Conservation (phyloP, 768 basidiomycete genomes). For the Leucosporidium scottii region DNA sequence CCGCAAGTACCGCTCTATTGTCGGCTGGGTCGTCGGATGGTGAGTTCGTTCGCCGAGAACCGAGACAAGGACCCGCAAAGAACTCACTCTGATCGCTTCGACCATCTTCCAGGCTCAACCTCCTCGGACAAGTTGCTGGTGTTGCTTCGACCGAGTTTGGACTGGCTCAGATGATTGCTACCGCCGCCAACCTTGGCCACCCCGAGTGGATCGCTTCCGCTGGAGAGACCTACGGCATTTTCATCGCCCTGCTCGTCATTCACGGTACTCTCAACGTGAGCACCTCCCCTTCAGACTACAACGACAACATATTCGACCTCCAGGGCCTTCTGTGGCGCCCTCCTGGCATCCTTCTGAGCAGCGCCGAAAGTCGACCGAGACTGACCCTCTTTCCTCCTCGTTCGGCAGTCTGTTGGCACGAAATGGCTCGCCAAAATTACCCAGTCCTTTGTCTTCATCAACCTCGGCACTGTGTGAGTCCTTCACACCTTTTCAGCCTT, state of each 20-base stretch:
- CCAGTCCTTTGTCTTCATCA: conserved; percentile 70
- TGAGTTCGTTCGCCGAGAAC: too few relatives aligned
- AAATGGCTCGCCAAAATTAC: conserved; percentile 67
- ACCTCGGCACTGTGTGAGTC: conserved; percentile 60
- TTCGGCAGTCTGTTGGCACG: conserved; percentile 39
- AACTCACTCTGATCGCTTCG: too few relatives aligned
- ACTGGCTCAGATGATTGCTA: conserved; percentile 45
- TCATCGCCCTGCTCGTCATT: conserved; percentile 63
- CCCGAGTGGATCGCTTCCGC: conserved; percentile 57
- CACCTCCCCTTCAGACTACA: too few relatives aligned
- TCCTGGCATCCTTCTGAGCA: neutral
- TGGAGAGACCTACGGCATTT: conserved; percentile 71
- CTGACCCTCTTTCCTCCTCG: neutral
- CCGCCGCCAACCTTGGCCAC: conserved; percentile 60
- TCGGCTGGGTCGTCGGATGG: conserved; percentile 44
- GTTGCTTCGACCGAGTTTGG: conserved; percentile 81
- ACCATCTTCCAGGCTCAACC: conserved; percentile 61
- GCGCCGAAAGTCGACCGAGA: neutral
- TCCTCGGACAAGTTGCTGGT: conserved; percentile 72
- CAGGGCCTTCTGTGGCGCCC: neutral
- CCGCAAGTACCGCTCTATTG: conserved; percentile 38
- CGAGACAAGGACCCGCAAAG: too few relatives aligned
- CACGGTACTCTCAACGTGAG: conserved; percentile 68
- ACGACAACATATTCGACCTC: too few relatives aligned
- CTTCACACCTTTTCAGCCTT: too few relatives aligned